Evolutionary conservation across 202 grass and related monocot genomes (phyloP), one percentile per base, ranked within the genome.

Genomic region (Setaria viridis): DNA sequence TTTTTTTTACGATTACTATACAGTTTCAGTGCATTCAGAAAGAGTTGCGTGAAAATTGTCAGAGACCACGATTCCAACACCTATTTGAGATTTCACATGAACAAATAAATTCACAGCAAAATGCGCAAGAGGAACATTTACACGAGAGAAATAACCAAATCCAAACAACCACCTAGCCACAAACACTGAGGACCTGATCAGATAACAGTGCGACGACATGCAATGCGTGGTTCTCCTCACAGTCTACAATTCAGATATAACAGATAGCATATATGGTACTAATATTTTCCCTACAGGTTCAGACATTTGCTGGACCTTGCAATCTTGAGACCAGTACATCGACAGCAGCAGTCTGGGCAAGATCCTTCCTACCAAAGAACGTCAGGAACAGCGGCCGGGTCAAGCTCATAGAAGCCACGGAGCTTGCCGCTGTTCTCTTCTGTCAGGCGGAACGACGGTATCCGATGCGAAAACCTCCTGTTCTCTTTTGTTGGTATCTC

Each of bases 381-480:
- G 58, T 95, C 71, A 7, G 93, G 93, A 29, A 98, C 58, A 29
- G 93, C 84, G 20, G 93, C 95, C 72, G 91, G 76, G 90, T 98
- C 95, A 48, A 98, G 93, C 81, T 98, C 95, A 65, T 87, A 98
- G 56, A 85, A 93, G 62, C 93, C 95, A 16, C 62, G 42, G 51
- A 95, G 93, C 91, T 92, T 89, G 66, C 91, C 95, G 17, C 81
- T 89, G 21, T 72, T 86, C 82, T 95, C 89, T 75, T 92, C 74
- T 72, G 87, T 93, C 70, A 98, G 66, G 66, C 19, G 15, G 72
- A 91, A 85, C 20, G 80, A 84, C 29, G 91, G 95, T 68, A 98
- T 91, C 48, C 48, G 72, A 72, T 98, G 95, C 62, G 95, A 98
- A 67, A 98, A 98, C 37, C 79, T 93, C 73, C 91, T 39, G 29